Evolutionary conservation across 306 rosid species (phyloP).

Genomic region (Trifolium repens): DNA sequence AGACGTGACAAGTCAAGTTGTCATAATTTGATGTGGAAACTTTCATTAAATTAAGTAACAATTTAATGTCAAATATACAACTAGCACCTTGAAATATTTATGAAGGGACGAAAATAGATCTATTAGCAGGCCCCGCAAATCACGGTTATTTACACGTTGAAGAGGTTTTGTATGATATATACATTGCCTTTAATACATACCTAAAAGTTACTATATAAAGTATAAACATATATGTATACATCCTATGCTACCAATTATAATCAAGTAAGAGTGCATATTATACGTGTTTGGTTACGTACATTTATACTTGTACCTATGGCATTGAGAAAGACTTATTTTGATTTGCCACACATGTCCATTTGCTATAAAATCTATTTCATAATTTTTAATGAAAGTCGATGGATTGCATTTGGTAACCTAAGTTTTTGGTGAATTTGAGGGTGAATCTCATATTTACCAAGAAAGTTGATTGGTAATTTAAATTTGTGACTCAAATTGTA

Average conservation of each 20-base stretch:
- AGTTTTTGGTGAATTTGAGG: neutral
- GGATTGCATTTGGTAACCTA: neutral
- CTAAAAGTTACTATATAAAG: slow-evolving; percentile 23
- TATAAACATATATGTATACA: neutral
- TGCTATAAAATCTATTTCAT: slow-evolving; percentile 25
- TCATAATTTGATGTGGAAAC: slow-evolving; percentile 32
- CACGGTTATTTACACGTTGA: slow-evolving; percentile 18
- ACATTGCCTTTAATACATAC: slow-evolving; percentile 30
- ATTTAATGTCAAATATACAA: slow-evolving; percentile 21
- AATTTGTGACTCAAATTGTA: neutral
- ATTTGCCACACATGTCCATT: slow-evolving; percentile 23
- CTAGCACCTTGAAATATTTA: slow-evolving; percentile 24
- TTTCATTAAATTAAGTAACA: slow-evolving; percentile 12
- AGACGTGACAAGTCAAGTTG: slow-evolving; percentile 41
- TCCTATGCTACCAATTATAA: neutral
- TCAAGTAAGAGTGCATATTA: slow-evolving; percentile 12
- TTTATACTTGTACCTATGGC: slow-evolving; percentile 22
- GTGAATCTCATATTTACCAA: neutral
- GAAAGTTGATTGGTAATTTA: neutral
- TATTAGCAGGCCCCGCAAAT: slow-evolving; percentile 38
- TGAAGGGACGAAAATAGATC: slow-evolving; percentile 39
- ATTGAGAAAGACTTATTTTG: slow-evolving; percentile 20
- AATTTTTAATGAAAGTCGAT: neutral
- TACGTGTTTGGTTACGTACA: slow-evolving; percentile 1
- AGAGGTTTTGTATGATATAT: neutral